Evolutionary conservation across 2,329 filamentous ascomycete genomes (phyloP), one percentile per base, ranked within the genome.

Genomic region (Cladophialophora yegresii): DNA sequence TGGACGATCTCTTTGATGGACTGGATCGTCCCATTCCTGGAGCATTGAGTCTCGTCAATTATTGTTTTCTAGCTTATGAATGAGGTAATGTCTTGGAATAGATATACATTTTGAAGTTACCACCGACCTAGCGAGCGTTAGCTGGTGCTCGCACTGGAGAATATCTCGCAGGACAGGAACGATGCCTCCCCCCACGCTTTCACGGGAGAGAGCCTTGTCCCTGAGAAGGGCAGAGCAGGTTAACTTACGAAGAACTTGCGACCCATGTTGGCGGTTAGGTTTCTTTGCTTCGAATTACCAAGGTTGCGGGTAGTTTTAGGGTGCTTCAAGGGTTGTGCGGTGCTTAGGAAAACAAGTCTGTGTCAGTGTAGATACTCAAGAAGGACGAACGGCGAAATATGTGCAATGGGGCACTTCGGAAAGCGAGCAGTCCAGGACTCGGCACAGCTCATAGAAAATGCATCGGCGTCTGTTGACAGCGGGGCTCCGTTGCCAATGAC

Each of bases 61-160:
- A 59, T 26, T 36, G 28, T 9, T 43, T 43, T 43, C 36, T 43
- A 43, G 16, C 16, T 43, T n/a, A 6, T 43, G 36, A 43, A 43
- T 8, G 36, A 49, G 26, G n/a, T 22, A 6, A 20, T 58, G 10
- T 54, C 33, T 51, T 16, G 36, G 6, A 6, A 69, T 43, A 62
- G 64, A 66, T 72, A 77, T 83, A 96, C 93, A 98, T 98, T 87
- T 99, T 98, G 85, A 98, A 98, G 89, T 99, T 99, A 78, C 93
- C 93, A 80, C 93, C 93, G 51, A 54, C 51, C 51, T 54, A n/a
- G 28, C 13, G 12, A 54, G 16, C 26, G 28, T 54, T 54, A 54
- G 51, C 51, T 43, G 16, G 16, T 7, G 13, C 10, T 43, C 36
- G 36, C 36, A 43, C 16, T n/a, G 16, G 36, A 16, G 36, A 8